phyloP scores from a whole-genome alignment of 805 yeast species.

The Spathaspora gorwiae region DNA sequence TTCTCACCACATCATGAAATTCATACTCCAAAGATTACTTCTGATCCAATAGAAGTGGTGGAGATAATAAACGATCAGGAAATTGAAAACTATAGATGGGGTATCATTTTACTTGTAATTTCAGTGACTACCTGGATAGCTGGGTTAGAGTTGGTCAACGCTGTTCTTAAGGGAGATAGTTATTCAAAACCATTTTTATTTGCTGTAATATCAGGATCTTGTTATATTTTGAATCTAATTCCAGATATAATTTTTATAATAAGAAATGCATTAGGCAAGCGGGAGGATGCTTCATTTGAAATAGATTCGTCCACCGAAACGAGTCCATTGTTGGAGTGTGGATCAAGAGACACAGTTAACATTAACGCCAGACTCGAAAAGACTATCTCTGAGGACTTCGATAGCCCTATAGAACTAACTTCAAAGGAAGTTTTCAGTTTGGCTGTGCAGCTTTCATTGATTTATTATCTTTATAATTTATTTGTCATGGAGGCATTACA shows the following conservation, averaged over 20 bases:
- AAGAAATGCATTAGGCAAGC: background rate
- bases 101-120: constrained; percentile 36
- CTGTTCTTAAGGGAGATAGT: constrained; percentile 44
- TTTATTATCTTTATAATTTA: constrained; percentile 40
- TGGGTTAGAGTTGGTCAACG: constrained; percentile 46
- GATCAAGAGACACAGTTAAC: background rate
- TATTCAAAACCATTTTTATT: constrained; percentile 47
- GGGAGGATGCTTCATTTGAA: no score
- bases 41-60: constrained; percentile 21
- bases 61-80: constrained; percentile 39
- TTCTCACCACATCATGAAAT: background rate
- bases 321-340: background rate
- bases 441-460: constrained; percentile 35
- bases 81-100: constrained; percentile 38
- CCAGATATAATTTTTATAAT: constrained; percentile 25
- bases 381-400: constrained; percentile 1
- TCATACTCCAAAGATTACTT: background rate
- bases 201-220: constrained; percentile 45
- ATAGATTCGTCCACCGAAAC: background rate
- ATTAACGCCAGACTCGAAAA: constrained; percentile 5
- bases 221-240: constrained; percentile 42
- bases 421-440: constrained; percentile 27
- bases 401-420: constrained; percentile 16
- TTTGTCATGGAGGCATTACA: constrained; percentile 39
- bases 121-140: constrained; percentile 46